phyloP scores from a whole-genome alignment of 2,329 filamentous ascomycete genomes.

The Fusarium palustre region DNA sequence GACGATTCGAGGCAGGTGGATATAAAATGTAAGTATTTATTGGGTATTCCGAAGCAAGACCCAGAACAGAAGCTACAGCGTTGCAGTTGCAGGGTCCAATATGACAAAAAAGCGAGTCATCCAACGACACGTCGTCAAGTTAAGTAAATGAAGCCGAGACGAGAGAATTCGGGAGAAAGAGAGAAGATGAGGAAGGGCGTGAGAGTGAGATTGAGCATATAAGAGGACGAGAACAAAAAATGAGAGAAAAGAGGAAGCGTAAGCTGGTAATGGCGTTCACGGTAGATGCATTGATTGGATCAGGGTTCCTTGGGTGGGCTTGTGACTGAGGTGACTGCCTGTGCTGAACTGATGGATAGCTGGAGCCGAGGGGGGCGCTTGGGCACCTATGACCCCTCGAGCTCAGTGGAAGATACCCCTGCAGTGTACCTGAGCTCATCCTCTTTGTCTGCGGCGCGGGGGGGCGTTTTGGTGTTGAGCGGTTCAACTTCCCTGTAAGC shows the following conservation, averaged over 20 bases:
- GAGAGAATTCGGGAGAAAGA: conserved; percentile 24
- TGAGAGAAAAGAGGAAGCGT: conserved; percentile 28
- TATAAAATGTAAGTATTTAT: conserved; percentile 7
- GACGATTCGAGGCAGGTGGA: conserved; percentile 19
- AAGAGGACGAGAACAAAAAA: not conserved
- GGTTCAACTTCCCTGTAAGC: conserved; percentile 27
- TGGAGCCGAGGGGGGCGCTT: conserved; percentile 32
- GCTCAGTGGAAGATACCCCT: conserved; percentile 30
- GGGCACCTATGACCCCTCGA: conserved; percentile 34
- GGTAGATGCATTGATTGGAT: conserved; percentile 34
- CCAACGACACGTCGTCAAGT: conserved; percentile 43
- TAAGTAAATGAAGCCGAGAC: conserved; percentile 34
- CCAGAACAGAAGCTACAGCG: conserved; percentile 6
- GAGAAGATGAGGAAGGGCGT: conserved; percentile 14
- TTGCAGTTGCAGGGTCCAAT: conserved; percentile 24
- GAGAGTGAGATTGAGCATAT: not conserved
- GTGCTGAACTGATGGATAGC: conserved; percentile 10
- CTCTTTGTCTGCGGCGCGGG: conserved; percentile 20
- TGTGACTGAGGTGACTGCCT: conserved; percentile 34
- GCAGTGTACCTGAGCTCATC: conserved; percentile 24
- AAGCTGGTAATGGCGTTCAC: conserved; percentile 34
- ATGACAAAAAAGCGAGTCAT: conserved; percentile 39
- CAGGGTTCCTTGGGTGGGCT: conserved; percentile 30
- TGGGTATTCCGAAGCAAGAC: conserved; percentile 10
- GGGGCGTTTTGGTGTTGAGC: conserved; percentile 16